phyloP scores from a whole-genome alignment of 176 grass and related monocot species.

The Guadua angustifolia region DNA sequence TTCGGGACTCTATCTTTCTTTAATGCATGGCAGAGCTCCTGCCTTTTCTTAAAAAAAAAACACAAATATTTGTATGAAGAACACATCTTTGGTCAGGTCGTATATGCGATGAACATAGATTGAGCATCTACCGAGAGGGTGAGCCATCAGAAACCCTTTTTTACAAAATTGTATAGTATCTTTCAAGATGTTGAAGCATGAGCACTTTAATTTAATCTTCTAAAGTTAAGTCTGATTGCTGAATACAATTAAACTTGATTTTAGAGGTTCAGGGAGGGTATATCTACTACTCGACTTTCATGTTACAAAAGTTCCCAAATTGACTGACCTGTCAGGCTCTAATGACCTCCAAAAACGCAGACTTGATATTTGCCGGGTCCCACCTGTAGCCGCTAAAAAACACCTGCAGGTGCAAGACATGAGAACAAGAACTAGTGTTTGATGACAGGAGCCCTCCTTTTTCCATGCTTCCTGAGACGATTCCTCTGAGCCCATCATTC shows the following conservation, averaged over 20 bases:
- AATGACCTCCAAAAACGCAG: slow-evolving; percentile 31
- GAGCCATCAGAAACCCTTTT: not conserved
- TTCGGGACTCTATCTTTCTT: too few relatives aligned
- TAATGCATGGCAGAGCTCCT: too few relatives aligned
- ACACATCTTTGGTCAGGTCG: not conserved
- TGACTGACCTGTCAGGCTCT: slow-evolving; percentile 40
- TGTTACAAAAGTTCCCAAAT: slow-evolving; percentile 33
- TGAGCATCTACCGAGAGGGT: not conserved
- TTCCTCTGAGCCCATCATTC: slow-evolving; percentile 47
- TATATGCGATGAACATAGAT: not conserved
- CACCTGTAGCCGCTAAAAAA: not conserved
- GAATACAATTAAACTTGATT: not conserved
- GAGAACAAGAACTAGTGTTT: slow-evolving; percentile 46
- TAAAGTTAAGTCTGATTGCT: not conserved
- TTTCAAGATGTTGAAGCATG: not conserved
- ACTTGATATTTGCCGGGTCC: not conserved
- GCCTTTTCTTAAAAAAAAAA: too few relatives aligned
- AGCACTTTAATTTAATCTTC: not conserved
- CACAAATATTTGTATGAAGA: not conserved
- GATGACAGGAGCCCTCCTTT: slow-evolving; percentile 44
- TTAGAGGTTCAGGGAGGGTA: not conserved
- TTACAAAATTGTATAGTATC: not conserved
- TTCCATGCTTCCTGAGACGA: slow-evolving; percentile 38
- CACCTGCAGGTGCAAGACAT: slow-evolving; percentile 32
- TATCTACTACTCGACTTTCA: slow-evolving; percentile 11